A percentile compares a stretch with the other conserved stretches of the same genome.
Conservation (phyloP, 148 eudicot species). For the Rhododendron ferrugineum region DNA sequence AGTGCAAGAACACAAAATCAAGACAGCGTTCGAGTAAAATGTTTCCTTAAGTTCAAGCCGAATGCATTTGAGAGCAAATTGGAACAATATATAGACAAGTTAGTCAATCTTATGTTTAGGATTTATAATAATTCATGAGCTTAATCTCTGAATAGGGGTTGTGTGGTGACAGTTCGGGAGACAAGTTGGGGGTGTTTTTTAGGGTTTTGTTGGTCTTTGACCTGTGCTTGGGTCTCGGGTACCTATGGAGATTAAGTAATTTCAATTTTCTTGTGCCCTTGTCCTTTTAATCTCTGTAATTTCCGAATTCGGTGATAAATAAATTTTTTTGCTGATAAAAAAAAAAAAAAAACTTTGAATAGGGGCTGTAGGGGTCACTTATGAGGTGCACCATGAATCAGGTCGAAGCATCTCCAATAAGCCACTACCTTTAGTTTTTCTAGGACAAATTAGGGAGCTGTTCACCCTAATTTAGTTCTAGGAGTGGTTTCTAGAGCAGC, state of each 20-base stretch:
- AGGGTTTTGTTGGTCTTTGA: too few relatives aligned
- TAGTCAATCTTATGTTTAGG: neutral
- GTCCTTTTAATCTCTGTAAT: too few relatives aligned
- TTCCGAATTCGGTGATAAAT: too few relatives aligned
- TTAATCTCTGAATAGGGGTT: neutral
- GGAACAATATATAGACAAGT: neutral
- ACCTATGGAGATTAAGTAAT: too few relatives aligned
- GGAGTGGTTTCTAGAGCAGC: neutral
- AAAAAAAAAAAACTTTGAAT: too few relatives aligned
- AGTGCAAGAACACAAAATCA: neutral
- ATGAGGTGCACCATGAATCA: neutral
- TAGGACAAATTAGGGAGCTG: neutral
- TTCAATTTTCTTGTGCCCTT: too few relatives aligned
- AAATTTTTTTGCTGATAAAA: too few relatives aligned
- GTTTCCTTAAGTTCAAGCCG: neutral
- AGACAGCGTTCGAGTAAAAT: neutral
- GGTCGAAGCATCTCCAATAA: neutral
- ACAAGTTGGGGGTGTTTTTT: too few relatives aligned
- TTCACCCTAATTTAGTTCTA: neutral
- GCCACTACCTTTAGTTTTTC: neutral
- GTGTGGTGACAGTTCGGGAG: too few relatives aligned
- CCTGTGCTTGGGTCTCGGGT: too few relatives aligned
- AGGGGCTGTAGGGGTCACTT: neutral
- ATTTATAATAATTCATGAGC: neutral
- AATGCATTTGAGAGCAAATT: neutral